Evolutionary conservation across 2,329 filamentous ascomycete species (phyloP), one percentile per base, ranked within the genome.

Genomic region (Paecilomyces fulvus): DNA sequence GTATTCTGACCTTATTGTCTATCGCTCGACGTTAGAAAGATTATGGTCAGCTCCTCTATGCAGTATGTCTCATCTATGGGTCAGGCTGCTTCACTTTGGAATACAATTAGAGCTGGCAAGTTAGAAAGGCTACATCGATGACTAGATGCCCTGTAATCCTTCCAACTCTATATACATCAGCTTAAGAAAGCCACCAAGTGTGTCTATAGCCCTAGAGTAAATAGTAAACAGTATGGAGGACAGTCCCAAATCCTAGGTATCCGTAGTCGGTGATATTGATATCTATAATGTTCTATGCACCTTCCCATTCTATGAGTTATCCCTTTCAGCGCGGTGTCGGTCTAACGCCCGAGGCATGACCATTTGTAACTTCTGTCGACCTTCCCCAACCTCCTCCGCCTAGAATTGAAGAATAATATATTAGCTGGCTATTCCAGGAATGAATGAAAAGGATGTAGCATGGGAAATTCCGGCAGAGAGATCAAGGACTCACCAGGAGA

Each of bases 301-400:
- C 25, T 28, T 1, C 4, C 25, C 25, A 28, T 28, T 28, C 25
- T 28, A 28, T 28, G 25, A 28, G 4, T 28, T 17, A 8, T 17
- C 3, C 14, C 8, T 31, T 31, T 14, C 17, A 17, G 5, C 17
- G 14, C 14, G 33, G 33, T 43, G 33, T 43, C 8, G 33, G 33
- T 43, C 33, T 43, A 43, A 17, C 20, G 17, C 17, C 33, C 14
- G 17, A 17, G 33, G 14, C 8, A 43, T 17, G 14, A 8, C 33
- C 8, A 43, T 43, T 9, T 17, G 14, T 17, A 43, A 17, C 54
- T 43, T 57, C 30, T 21, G 14, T n/a, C 30, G 51, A 31, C 23
- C 37, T 56, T n/a, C 56, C 56, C 56, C 56, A 58, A 30, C 56
- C 56, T 33, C 56, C 54, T 7, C 56, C 56, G 20, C 56, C 56